Evolutionary conservation across 306 rosid genomes (phyloP), one percentile per base, ranked within the genome.

Genomic region (Cucurbita maxima): DNA sequence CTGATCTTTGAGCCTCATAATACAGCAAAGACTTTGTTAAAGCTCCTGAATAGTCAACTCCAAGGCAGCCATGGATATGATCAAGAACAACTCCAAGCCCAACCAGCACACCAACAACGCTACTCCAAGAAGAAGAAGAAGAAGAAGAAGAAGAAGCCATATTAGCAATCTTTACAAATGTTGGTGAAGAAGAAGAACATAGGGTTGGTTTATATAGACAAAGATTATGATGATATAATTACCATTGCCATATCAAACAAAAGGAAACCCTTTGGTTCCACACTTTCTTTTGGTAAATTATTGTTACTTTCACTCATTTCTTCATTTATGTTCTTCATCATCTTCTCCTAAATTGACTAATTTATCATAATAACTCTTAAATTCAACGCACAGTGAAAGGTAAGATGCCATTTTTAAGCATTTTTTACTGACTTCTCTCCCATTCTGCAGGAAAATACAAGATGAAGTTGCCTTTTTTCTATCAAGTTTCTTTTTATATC

Each of bases 1-100:
- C 94, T 45, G 94, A 85, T 13, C 76, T 73, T 14, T 73, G 76
- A 56, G 66, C 76, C 12, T 73, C 76, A 20, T 10, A 73, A 73
- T 73, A 73, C 66, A 73, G 6, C 52, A 73, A 73, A 4, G 76
- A 56, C n/a, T 73, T 73, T 11, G 66, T 73, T 56, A 73, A 50
- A 16, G 76, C 76, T 38, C 19, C 7, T 11, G 40, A 54, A 73
- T 73, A 73, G 41, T 73, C 54, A 12, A 7, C 66, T 41, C 66
- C 60, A 55, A 16, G 10, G 20, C 34, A 25, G 5, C 53, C 61
- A 73, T 73, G 57, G 14, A 68, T 47, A 1, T 47, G 19, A 22
- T 14, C 73, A 68, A 68, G 10, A 15, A 68, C 15, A 22, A 68
- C 20, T 3, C 72, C 54, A 44, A 66, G 18, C 10, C 73, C 57